Evolutionary conservation across 805 yeast genomes (phyloP).

Genomic region (Saccharomyces jurei): DNA sequence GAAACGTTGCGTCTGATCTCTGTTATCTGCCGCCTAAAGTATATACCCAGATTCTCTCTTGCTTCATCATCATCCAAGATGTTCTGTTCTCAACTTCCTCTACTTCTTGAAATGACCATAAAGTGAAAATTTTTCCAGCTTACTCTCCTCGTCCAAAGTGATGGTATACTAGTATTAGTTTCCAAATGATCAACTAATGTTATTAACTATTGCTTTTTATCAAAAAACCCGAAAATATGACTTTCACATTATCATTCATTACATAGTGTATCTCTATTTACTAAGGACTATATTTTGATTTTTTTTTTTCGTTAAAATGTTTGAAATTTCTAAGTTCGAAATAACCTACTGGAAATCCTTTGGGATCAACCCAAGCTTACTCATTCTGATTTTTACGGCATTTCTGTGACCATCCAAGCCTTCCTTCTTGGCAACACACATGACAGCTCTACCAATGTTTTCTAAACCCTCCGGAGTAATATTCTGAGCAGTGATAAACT

Average conservation of each 20-base stretch:
- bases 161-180: not conserved
- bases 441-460: conserved; percentile 91
- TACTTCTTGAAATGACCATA: not conserved
- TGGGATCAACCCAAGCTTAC: conserved; percentile 54
- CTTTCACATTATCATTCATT: not conserved
- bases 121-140: not conserved
- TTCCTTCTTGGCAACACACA: conserved; percentile 91
- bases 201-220: not conserved
- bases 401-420: conserved; percentile 96
- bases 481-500: conserved; percentile 89
- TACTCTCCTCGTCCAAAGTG: not conserved
- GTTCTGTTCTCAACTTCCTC: not conserved
- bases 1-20: not conserved
- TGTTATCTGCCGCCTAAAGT: not conserved
- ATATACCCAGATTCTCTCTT: not conserved
- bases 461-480: conserved; percentile 77
- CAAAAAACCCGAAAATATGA: not conserved
- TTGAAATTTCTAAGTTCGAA: not conserved
- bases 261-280: not conserved
- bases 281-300: not conserved
- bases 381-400: conserved; percentile 92
- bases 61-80: not conserved
- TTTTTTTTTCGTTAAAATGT: not conserved
- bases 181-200: not conserved
- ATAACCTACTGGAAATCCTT: conserved; percentile 21